phyloP scores from a whole-genome alignment of 2,329 filamentous ascomycete genomes.

The Helminthosporium solani region DNA sequence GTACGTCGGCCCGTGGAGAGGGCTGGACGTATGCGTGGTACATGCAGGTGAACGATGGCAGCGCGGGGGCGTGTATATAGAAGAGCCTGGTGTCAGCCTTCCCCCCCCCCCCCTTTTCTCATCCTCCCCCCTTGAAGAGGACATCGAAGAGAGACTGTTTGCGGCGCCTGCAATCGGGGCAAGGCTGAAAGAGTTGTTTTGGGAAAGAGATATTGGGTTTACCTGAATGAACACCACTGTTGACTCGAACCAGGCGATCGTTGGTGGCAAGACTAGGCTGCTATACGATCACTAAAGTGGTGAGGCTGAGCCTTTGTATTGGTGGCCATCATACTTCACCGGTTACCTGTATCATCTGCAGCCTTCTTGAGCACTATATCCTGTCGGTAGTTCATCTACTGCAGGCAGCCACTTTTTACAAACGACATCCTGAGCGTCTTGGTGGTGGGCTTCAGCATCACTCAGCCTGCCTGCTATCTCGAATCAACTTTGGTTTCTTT shows the following conservation, averaged over 20 bases:
- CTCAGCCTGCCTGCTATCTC: not conserved
- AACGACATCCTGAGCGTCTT: not conserved
- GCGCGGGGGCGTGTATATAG: conserved; percentile 1
- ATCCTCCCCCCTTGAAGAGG: too few species aligned
- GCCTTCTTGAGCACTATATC: not conserved
- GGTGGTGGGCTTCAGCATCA: not conserved
- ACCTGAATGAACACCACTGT: not conserved
- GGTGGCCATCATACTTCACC: not conserved
- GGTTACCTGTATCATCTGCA: not conserved
- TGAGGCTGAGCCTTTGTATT: not conserved
- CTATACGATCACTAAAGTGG: not conserved
- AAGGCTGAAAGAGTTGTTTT: not conserved
- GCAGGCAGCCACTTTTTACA: not conserved
- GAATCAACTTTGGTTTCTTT: not conserved
- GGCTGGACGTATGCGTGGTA: not conserved
- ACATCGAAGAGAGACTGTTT: not conserved
- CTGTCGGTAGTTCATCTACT: not conserved
- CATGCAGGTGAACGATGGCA: not conserved
- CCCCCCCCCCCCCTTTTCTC: too few species aligned
- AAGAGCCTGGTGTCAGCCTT: not conserved
- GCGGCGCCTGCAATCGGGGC: not conserved
- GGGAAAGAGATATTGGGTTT: not conserved
- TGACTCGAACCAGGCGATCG: not conserved
- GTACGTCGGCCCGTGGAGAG: not conserved
- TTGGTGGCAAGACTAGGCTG: not conserved